Conservation (phyloP, 164 flowering plant genomes). For the Nelumbo lutea region DNA sequence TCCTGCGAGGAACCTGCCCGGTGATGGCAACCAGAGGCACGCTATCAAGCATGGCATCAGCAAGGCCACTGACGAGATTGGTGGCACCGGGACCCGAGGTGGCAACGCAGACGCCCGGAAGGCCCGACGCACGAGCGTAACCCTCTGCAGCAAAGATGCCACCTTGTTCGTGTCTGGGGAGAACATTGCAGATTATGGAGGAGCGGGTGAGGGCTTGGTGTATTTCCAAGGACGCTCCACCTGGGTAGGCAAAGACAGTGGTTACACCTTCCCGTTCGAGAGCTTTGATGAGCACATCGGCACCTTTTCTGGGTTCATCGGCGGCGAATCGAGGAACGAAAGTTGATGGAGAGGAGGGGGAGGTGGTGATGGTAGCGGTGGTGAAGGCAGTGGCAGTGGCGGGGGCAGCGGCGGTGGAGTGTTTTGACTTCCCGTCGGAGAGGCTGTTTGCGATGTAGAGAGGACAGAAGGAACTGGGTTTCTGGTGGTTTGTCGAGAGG, state of each 20-base stretch:
- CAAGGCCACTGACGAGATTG: neutral
- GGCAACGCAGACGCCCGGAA: neutral
- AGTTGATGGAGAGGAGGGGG: neutral
- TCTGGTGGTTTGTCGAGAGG: neutral
- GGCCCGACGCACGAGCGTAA: neutral
- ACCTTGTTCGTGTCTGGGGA: conserved; percentile 1
- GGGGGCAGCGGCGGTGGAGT: neutral
- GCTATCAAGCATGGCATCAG: neutral
- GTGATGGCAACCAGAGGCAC: neutral
- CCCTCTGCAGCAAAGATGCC: neutral
- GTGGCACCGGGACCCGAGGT: neutral
- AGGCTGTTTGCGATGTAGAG: neutral
- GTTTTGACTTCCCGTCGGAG: neutral
- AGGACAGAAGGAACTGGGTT: neutral
- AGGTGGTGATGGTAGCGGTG: neutral
- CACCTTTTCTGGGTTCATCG: neutral
- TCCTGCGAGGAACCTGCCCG: neutral
- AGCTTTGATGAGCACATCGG: neutral
- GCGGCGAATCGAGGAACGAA: neutral
- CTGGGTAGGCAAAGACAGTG: neutral
- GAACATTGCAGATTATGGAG: neutral
- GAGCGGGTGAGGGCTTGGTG: neutral
- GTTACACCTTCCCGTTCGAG: neutral
- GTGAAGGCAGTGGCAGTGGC: neutral
- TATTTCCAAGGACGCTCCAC: neutral